phyloP scores from a whole-genome alignment of 495 filamentous ascomycete species.

The Talaromyces trachyspermus region DNA sequence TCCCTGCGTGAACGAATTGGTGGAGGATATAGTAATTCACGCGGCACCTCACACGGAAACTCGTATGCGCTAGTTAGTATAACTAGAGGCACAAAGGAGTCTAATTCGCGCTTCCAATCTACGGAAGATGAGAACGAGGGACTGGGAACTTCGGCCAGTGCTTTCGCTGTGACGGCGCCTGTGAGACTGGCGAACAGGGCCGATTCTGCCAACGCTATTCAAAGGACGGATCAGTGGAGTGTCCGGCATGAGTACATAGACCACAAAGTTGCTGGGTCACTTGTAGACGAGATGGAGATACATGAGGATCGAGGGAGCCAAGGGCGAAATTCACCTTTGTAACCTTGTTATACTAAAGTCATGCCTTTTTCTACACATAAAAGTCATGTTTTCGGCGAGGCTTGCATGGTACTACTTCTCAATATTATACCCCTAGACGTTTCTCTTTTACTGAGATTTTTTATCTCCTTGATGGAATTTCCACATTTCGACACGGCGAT shows the following conservation, averaged over 20 bases:
- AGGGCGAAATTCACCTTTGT: neutral
- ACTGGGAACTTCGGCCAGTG: neutral
- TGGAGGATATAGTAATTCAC: slow-evolving; percentile 3
- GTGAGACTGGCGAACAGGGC: neutral
- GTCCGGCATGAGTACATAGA: slow-evolving; percentile 10
- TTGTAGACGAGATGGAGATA: neutral
- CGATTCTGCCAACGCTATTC: neutral
- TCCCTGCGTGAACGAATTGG: slow-evolving; percentile 4
- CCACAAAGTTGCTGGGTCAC: neutral
- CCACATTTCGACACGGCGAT: too few species aligned
- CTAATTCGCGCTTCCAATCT: neutral
- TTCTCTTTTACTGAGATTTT: too few species aligned
- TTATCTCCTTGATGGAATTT: too few species aligned
- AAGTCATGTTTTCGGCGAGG: neutral
- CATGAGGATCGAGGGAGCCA: neutral
- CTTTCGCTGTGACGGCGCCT: neutral
- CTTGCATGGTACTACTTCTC: too few species aligned
- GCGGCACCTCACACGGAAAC: slow-evolving; percentile 2
- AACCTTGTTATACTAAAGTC: neutral
- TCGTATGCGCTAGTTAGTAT: slow-evolving; percentile 10
- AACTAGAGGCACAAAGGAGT: neutral
- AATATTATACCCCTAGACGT: too few species aligned
- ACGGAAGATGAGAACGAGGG: neutral
- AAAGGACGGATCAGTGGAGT: slow-evolving; percentile 10
- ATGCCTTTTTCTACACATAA: neutral